phyloP scores from a whole-genome alignment of 2,329 filamentous ascomycete genomes.

The Mycocentrospora acerina region DNA sequence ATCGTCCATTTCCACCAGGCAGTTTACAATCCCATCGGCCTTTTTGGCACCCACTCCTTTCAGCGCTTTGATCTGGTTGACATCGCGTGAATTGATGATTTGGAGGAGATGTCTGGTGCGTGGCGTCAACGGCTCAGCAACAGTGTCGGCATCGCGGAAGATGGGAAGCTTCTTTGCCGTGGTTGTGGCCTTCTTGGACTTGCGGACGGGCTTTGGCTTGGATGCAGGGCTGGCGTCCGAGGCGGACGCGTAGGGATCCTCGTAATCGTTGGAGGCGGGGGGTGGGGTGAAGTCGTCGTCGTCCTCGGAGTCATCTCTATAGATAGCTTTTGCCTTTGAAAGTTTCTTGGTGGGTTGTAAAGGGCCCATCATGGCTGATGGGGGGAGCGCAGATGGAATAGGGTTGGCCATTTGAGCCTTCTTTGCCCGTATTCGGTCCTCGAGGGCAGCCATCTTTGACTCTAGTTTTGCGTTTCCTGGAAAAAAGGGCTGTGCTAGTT shows the following conservation, averaged over 20 bases:
- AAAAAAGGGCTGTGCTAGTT: constrained; percentile 80
- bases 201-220: constrained; percentile 32
- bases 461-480: constrained; percentile 78
- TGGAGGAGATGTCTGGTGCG: constrained; percentile 64
- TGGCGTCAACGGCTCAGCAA: constrained; percentile 49
- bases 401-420: too few relatives aligned
- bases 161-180: constrained; percentile 38
- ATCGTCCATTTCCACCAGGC: constrained; percentile 50
- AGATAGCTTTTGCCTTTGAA: constrained; percentile 19
- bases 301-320: constrained; percentile 22
- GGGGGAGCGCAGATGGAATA: constrained; percentile 36
- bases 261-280: constrained; percentile 33
- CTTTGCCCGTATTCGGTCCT: constrained; percentile 52
- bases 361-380: constrained; percentile 39
- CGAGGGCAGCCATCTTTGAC: constrained; percentile 56
- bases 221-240: constrained; percentile 42
- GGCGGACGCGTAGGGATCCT: constrained; percentile 42
- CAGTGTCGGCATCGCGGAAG: constrained; percentile 35
- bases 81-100: constrained; percentile 73
- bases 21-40: constrained; percentile 57
- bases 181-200: constrained; percentile 37
- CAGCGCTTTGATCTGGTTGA: constrained; percentile 64
- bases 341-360: too few relatives aligned
- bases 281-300: constrained; percentile 49
- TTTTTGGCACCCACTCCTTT: constrained; percentile 74